Percentiles rank a stretch among this genome's conserved stretches.
phyloP scores from a whole-genome alignment of 1,139 yeast species.

The Yamadazyma blattariae region DNA sequence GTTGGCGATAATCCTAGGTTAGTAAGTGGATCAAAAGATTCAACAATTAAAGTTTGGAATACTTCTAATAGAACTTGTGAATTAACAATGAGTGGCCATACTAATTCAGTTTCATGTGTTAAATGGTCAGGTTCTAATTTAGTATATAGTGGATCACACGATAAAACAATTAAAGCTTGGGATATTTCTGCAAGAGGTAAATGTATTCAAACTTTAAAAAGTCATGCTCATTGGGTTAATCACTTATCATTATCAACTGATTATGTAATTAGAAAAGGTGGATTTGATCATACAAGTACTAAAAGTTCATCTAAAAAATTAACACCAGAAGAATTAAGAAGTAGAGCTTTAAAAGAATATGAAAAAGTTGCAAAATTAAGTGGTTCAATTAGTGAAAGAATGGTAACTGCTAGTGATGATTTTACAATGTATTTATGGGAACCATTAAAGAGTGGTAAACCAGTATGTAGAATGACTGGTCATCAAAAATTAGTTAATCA shows the following conservation, averaged over 20 bases:
- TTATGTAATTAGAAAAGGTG: slow-evolving; percentile 73
- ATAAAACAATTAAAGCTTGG: slow-evolving; percentile 93
- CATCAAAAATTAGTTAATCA: slow-evolving; percentile 96
- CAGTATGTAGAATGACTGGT: slow-evolving; percentile 91
- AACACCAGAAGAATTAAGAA: slow-evolving; percentile 30
- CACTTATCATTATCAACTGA: slow-evolving; percentile 92
- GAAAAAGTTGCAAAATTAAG: slow-evolving; percentile 75
- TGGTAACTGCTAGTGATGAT: slow-evolving; percentile 95
- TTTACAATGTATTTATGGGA: slow-evolving; percentile 98
- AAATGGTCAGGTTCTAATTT: slow-evolving; percentile 94
- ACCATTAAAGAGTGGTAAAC: slow-evolving; percentile 76
- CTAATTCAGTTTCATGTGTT: slow-evolving; percentile 86
- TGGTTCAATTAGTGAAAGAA: slow-evolving; percentile 70
- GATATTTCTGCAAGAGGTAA: slow-evolving; percentile 72
- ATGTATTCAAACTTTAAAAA: slow-evolving; percentile 72
- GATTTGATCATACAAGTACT: slow-evolving; percentile 28
- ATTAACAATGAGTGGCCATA: slow-evolving; percentile 82
- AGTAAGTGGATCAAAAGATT: slow-evolving; percentile 90
- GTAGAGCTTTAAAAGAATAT: slow-evolving; percentile 48
- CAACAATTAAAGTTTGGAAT: slow-evolving; percentile 90
- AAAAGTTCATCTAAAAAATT: slow-evolving; percentile 19
- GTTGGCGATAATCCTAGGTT: slow-evolving; percentile 68
- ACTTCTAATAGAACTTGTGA: slow-evolving; percentile 65
- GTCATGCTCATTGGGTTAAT: slow-evolving; percentile 98
- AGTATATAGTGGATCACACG: slow-evolving; percentile 90